Percentiles rank a stretch among this genome's conserved stretches.
These are phyloP conservation scores for Sabuloglossum arenarium DNA, from an alignment of 495 filamentous ascomycete species.

Conservation along the genomic window DNA sequence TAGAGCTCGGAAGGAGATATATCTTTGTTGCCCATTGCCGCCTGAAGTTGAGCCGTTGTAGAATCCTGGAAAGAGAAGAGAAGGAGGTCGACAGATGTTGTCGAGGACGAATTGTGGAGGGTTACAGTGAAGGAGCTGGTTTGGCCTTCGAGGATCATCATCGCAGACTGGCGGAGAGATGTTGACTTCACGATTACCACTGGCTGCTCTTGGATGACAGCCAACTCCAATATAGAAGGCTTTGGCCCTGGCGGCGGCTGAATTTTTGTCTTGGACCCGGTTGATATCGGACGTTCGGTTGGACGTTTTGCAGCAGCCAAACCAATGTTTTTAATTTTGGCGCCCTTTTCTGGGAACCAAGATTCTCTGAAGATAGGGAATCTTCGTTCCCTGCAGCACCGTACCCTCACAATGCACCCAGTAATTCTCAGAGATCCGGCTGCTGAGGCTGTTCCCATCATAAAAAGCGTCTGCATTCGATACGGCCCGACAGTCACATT, in stretches of 20 bases:
- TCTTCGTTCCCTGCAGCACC: constrained; percentile 54
- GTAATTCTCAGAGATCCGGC: constrained; percentile 50
- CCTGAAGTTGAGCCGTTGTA: constrained; percentile 52
- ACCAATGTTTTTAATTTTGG: constrained; percentile 56
- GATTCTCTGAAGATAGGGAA: constrained; percentile 66
- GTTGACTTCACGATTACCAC: constrained; percentile 50
- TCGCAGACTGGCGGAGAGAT: constrained; percentile 61
- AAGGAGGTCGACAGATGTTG: constrained; percentile 58
- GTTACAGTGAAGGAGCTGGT: constrained; percentile 53
- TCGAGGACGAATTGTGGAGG: constrained; percentile 50
- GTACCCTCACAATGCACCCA: constrained; percentile 60
- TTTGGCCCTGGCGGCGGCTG: constrained; percentile 9
- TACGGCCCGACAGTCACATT: constrained; percentile 55
- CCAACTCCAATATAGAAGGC: constrained; percentile 32
- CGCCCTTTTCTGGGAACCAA: constrained; percentile 49
- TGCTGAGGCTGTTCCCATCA: constrained; percentile 43
- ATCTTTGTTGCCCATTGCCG: constrained; percentile 52
- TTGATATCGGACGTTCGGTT: constrained; percentile 33
- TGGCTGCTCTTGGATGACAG: constrained; percentile 60
- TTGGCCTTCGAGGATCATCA: constrained; percentile 87
- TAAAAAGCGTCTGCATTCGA: constrained; percentile 53
- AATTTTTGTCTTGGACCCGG: constrained; percentile 9
- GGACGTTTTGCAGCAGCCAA: constrained; percentile 34
- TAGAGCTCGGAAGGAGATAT: constrained; percentile 58
- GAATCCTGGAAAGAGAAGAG: constrained; percentile 82